Evolutionary conservation across 192 early-diverging fungal genomes (phyloP), one percentile per base, ranked within the genome.

Genomic region (Haplosporangium gracile): DNA sequence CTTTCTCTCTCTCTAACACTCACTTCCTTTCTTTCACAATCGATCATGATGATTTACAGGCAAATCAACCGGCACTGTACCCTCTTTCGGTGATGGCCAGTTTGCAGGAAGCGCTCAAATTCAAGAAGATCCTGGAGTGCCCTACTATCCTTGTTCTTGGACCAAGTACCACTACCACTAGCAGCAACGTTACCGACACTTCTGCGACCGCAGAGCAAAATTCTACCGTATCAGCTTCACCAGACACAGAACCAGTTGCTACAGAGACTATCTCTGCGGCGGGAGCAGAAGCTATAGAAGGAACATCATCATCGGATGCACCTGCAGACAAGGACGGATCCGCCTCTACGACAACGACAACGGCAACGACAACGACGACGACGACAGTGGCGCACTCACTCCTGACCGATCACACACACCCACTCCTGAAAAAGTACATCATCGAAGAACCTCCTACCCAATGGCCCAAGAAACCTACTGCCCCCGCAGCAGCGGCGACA

Each of bases 121-220:
- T 89, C 72, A 89, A 92, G 63, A 90, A 89, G 10, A 87, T 92
- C 13, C 32, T 91, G 26, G 91, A 92, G 72, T 92, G 88, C 69
- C 91, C 91, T 0, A 88, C 88, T 2, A 80, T 92, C 32, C 82
- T 90, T 60, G 88, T 92, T 4, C 70, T 85, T 4, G 75, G 75
- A 68, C 78, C 60, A 65, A 34, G 29, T 32, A 65, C 11, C 13
- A 34, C 20, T 57, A n/a, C 22, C 8, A n/a, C 0, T 8, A 65
- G 29, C 13, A 65, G 24, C 55, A 26, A n/a, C 26, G 38, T 15
- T 36, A 6, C 39, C 38, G 39, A 60, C 2, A 60, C 39, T 65
- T 29, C 70, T 72, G 70, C 73, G 8, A 0, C 68, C n/a, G 38
- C 51, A 43, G 36, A 16, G 29, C 60, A 65, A 29, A 29, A 65